phyloP scores from a whole-genome alignment of 2,329 filamentous ascomycete genomes.

The Erysiphe pulchra region DNA sequence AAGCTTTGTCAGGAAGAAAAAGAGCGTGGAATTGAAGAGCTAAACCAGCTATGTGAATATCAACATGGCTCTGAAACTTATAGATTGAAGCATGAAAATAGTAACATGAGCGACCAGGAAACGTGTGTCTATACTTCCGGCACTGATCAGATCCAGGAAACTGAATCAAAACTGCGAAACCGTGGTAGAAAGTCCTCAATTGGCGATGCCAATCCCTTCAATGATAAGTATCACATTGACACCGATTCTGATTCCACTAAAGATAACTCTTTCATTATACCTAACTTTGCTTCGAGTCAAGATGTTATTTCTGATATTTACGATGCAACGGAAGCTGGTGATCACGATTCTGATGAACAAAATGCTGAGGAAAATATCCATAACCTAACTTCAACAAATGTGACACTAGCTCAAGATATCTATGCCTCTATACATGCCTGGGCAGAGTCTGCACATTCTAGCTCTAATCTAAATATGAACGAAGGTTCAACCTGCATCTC shows the following conservation, averaged over 20 bases:
- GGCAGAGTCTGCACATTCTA: constrained; percentile 20
- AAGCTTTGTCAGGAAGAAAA: constrained; percentile 22
- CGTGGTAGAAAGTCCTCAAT: constrained; percentile 22
- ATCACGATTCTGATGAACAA: not conserved
- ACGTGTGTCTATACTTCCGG: constrained; percentile 32
- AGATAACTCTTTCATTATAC: constrained; percentile 19
- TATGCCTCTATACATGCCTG: constrained; percentile 39
- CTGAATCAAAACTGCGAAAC: constrained; percentile 21
- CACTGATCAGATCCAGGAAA: constrained; percentile 17
- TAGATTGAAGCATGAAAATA: constrained; percentile 20
- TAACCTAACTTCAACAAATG: constrained; percentile 15
- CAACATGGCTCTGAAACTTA: not conserved
- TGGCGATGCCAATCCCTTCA: constrained; percentile 26
- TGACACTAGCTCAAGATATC: constrained; percentile 14
- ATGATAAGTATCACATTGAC: constrained; percentile 14
- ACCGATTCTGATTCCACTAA: constrained; percentile 19
- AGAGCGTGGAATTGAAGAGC: constrained; percentile 8
- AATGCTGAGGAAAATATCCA: not conserved
- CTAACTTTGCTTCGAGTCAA: constrained; percentile 10
- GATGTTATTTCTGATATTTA: constrained; percentile 7
- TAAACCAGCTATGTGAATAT: constrained; percentile 8
- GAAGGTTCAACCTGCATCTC: constrained; percentile 15
- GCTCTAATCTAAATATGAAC: constrained; percentile 8
- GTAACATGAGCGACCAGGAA: constrained; percentile 18
- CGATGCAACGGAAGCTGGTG: constrained; percentile 2